Evolutionary conservation across 2,329 filamentous ascomycete genomes (phyloP).

Genomic region (Ophiocordyceps camponoti-rufipedis): DNA sequence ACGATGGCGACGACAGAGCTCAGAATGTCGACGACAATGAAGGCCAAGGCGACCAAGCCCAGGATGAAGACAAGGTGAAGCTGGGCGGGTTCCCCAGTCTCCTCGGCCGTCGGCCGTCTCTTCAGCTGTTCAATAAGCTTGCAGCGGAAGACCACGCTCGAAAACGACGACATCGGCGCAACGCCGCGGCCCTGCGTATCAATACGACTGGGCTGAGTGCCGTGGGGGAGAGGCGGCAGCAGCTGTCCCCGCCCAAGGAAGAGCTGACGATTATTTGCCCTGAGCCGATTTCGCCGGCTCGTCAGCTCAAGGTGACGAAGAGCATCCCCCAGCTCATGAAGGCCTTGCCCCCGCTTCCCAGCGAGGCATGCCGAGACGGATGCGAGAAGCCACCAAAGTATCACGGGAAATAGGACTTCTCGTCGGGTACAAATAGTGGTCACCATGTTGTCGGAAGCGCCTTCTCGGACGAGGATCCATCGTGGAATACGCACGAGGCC

Average conservation of each 20-base stretch:
- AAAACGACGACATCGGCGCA: conserved; percentile 9
- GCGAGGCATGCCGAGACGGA: conserved; percentile 5
- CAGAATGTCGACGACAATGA: not conserved
- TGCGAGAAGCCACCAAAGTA: not conserved
- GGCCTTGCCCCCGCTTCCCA: conserved; percentile 26
- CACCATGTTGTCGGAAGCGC: not conserved
- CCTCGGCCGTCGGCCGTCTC: not conserved
- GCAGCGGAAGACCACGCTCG: conserved; percentile 1
- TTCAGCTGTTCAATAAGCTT: conserved; percentile 1
- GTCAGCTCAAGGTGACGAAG: conserved; percentile 25
- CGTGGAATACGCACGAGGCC: not conserved
- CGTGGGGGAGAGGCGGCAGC: conserved; percentile 1
- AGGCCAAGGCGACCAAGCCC: not conserved
- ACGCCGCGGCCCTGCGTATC: conserved; percentile 8
- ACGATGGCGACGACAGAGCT: not conserved
- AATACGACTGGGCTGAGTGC: conserved; percentile 3
- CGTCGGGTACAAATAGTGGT: not conserved
- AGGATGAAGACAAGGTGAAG: not conserved
- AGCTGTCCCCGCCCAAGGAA: conserved; percentile 2
- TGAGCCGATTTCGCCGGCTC: conserved; percentile 27
- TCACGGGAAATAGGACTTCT: not conserved
- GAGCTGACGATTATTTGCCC: conserved; percentile 21
- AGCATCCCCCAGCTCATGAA: conserved; percentile 35
- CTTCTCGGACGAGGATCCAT: not conserved
- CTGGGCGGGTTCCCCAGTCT: not conserved